phyloP scores from a whole-genome alignment of 192 early-diverging fungal genomes.

The Gonapodya prolifera region DNA sequence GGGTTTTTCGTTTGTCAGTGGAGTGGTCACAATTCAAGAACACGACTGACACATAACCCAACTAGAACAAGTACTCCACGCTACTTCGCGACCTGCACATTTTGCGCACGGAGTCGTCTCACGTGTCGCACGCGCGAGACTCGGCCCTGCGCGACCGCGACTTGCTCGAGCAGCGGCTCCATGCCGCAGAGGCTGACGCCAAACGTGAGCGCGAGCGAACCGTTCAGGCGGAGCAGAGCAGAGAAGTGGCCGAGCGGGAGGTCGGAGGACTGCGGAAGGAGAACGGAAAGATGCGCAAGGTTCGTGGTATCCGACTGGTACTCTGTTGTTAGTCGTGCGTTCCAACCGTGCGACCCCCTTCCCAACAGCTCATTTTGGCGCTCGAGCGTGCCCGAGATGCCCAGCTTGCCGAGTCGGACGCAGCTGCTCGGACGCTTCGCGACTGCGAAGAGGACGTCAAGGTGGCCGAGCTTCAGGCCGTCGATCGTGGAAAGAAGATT shows the following conservation, averaged over 20 bases:
- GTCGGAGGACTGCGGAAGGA: slow-evolving; percentile 43
- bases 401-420: slow-evolving; percentile 15
- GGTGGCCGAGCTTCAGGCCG: slow-evolving; percentile 41
- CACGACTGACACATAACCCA: neutral
- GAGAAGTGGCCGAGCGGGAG: slow-evolving; percentile 45
- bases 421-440: slow-evolving; percentile 5
- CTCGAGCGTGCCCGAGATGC: slow-evolving; percentile 46
- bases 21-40: too few species aligned
- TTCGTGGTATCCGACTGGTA: neutral
- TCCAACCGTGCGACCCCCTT: neutral
- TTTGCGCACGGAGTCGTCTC: neutral
- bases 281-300: slow-evolving; percentile 46
- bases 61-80: neutral
- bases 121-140: neutral
- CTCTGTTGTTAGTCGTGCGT: too few species aligned
- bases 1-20: neutral
- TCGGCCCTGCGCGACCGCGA: slow-evolving; percentile 30
- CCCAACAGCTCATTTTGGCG: slow-evolving; percentile 32
- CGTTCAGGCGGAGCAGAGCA: slow-evolving; percentile 40
- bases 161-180: slow-evolving; percentile 41
- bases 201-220: slow-evolving; percentile 34
- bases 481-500: slow-evolving; percentile 46
- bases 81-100: neutral
- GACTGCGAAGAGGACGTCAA: slow-evolving; percentile 42
- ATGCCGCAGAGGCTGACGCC: slow-evolving; percentile 32